phyloP scores from a whole-genome alignment of 495 filamentous ascomycete genomes.

The Friedmanniomyces simplex region DNA sequence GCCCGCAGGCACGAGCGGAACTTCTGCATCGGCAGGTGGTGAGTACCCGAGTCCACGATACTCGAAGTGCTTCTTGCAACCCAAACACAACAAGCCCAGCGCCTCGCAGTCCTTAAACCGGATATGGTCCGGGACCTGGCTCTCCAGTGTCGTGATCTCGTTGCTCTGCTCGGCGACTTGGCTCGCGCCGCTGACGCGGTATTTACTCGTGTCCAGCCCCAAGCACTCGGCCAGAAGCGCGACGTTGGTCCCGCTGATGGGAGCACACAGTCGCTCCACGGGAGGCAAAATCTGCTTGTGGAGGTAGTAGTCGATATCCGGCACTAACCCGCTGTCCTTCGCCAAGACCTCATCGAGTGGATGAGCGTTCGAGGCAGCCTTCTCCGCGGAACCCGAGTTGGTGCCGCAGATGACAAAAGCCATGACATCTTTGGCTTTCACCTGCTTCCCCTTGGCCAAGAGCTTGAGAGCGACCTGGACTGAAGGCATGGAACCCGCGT shows the following conservation, averaged over 20 bases:
- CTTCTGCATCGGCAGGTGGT: constrained; percentile 6
- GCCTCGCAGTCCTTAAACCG: constrained; percentile 74
- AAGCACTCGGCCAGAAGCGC: constrained; percentile 83
- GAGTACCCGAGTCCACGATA: constrained; percentile 63
- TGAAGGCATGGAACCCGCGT: constrained; percentile 89
- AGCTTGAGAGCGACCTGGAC: constrained; percentile 89
- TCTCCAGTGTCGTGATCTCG: constrained; percentile 79
- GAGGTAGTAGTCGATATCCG: constrained; percentile 92
- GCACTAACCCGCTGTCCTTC: constrained; percentile 58
- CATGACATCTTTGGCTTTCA: constrained; percentile 91
- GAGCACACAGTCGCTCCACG: constrained; percentile 94
- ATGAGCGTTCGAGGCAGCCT: constrained; percentile 77
- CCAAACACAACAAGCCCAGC: constrained; percentile 66
- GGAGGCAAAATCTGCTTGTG: constrained; percentile 98
- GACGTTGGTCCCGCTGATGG: constrained; percentile 83
- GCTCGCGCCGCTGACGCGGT: constrained; percentile 49
- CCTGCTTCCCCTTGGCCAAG: constrained; percentile 71
- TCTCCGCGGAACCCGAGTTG: constrained; percentile 58
- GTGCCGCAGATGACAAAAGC: constrained; percentile 85
- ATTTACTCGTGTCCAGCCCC: constrained; percentile 81
- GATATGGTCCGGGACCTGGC: constrained; percentile 76
- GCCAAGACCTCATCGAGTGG: constrained; percentile 77
- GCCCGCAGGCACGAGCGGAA: background rate
- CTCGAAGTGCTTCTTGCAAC: constrained; percentile 57
- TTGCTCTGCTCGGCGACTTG: constrained; percentile 23